These are phyloP conservation scores for Tuber indicum DNA, from an alignment of 495 filamentous ascomycete species.

Conservation along the genomic window DNA sequence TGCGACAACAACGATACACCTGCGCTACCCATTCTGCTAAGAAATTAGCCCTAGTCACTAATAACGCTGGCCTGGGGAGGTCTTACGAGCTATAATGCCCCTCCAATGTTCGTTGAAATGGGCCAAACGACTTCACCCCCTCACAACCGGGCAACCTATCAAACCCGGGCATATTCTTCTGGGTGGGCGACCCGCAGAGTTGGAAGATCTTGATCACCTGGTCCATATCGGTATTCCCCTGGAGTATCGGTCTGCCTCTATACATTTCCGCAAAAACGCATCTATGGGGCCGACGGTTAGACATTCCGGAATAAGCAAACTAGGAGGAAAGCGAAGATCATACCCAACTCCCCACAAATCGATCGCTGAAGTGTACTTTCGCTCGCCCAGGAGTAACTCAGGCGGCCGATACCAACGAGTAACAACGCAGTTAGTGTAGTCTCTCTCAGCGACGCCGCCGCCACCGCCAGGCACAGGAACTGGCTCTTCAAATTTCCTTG, in stretches of 20 bases:
- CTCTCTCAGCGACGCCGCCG: constrained; percentile 74
- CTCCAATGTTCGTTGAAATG: constrained; percentile 59
- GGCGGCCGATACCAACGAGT: constrained; percentile 96
- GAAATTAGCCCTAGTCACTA: constrained; percentile 31
- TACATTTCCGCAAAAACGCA: constrained; percentile 99
- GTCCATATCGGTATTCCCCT: constrained; percentile 79
- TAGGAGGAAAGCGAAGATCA: constrained; percentile 33
- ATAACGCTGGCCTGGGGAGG: neutral
- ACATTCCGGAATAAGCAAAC: neutral
- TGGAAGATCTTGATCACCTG: constrained; percentile 88
- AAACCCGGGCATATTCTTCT: constrained; percentile 92
- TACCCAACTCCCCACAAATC: constrained; percentile 98
- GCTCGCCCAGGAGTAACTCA: constrained; percentile 79
- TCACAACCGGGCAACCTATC: constrained; percentile 73
- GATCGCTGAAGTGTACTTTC: constrained; percentile 87
- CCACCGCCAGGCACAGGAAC: constrained; percentile 72
- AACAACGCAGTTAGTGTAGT: constrained; percentile 92
- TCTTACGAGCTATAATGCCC: constrained; percentile 65
- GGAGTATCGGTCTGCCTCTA: constrained; percentile 82
- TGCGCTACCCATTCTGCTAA: constrained; percentile 47
- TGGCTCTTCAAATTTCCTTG: constrained; percentile 83
- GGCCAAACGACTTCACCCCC: constrained; percentile 58
- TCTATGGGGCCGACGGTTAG: constrained; percentile 44
- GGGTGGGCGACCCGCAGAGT: constrained; percentile 84
- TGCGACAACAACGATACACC: constrained; percentile 76